Base-by-base conservation (phyloP, 2,329 filamentous ascomycete species). In the Claviceps sorghi region DNA sequence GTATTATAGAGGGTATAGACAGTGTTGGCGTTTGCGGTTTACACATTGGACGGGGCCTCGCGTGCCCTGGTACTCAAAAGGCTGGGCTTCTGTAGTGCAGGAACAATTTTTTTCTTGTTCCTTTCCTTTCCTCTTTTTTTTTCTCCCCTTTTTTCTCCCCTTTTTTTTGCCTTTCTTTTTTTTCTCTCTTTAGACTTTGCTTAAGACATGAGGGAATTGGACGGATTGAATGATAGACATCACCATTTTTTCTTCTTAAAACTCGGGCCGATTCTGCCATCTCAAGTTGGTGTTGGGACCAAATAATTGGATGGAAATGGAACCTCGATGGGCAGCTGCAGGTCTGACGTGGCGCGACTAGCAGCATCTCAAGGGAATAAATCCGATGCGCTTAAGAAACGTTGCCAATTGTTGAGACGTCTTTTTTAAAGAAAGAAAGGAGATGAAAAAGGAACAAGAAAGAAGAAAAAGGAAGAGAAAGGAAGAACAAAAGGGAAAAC, bases 1-100 rank as follows among this genome's bases (percentile, higher is more conserved):
- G 65, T 58, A 26, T 55, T 64, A 69, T 70, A 69, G 64, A 70
- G 58, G 58, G 59, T 55, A 66, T 67, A 68, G 65, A 69, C 58
- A 60, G 65, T 64, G 61, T 60, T 56, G 67, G 67, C 67, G 67
- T 69, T 69, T 58, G 63, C 52, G 60, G 61, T 56, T 58, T 57
- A 58, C 49, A 51, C 43, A 54, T 50, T 26, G 26, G 26, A 55
- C 50, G 43, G 50, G 52, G 52, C 55, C 50, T 56, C 52, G 47
- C 26, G 32, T 26, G 26, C 26, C 5, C 26, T 26, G 26, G 26
- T 26, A 21, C 26, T 26, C 43, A 48, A 17, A 17, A 26, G 19
- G 17, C 44, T 26, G 38, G 21, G 21, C 19, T n/a, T 43, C 41
- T 15, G 19, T 22, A 6, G 10, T 43, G 9, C 9, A 21, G 21